These are phyloP conservation scores for Orobanche coerulescens DNA, from an alignment of 257 asterid genomes.

Conservation along the genomic window DNA sequence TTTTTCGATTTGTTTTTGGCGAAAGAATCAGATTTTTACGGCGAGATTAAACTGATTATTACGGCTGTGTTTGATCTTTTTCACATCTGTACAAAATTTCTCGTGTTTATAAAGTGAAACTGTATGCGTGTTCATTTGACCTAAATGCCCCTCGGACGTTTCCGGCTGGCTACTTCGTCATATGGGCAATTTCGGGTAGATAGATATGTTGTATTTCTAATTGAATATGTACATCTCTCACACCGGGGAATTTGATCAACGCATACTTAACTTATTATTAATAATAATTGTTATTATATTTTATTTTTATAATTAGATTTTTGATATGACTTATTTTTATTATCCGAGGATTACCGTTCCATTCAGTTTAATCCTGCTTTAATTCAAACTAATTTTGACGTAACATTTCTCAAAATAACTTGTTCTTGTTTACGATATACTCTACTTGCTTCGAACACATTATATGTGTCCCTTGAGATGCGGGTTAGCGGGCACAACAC, in stretches of 20 bases:
- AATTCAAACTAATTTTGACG: neutral
- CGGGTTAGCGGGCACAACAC: no score
- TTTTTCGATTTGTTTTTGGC: neutral
- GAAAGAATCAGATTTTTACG: neutral
- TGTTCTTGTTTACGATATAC: slow-evolving; percentile 1
- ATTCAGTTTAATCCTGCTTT: neutral
- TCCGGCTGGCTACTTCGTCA: neutral
- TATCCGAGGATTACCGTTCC: neutral
- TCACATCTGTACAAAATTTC: neutral
- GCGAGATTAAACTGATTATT: neutral
- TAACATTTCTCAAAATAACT: neutral
- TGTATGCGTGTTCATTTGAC: neutral
- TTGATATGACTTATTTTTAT: no score
- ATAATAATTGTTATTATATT: no score
- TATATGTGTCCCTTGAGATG: no score
- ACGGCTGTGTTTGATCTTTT: neutral
- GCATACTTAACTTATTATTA: neutral
- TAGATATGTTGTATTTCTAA: neutral
- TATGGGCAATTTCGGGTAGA: neutral
- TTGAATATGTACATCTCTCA: neutral
- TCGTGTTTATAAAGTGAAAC: neutral
- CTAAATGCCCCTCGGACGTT: neutral
- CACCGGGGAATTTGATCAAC: neutral
- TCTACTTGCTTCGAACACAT: neutral
- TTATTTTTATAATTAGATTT: no score